Evolutionary conservation across 176 grass and related monocot genomes (phyloP).

Genomic region (Cenchrus americanus): DNA sequence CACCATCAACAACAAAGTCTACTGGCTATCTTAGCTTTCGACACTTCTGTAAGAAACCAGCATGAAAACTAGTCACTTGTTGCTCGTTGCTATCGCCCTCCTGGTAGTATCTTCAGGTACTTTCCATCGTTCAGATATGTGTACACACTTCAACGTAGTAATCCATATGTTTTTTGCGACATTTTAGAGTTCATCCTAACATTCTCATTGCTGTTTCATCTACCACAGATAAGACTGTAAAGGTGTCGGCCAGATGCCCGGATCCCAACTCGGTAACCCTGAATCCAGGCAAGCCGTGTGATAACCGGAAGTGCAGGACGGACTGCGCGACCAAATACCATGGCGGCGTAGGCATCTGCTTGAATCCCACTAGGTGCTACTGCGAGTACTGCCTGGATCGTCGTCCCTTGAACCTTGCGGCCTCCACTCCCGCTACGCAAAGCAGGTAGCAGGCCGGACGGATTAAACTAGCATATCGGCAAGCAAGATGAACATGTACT

Average conservation of each 20-base stretch:
- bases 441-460: background rate
- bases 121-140: background rate
- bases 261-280: background rate
- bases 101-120: constrained; percentile 5
- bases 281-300: constrained; percentile 7
- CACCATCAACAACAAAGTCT: background rate
- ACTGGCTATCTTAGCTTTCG: background rate
- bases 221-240: background rate
- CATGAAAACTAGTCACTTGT: background rate
- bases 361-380: background rate
- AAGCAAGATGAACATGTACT: background rate
- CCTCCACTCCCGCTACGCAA: background rate
- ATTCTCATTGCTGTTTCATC: background rate
- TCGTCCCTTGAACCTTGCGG: background rate
- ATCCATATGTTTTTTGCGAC: background rate
- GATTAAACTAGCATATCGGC: background rate
- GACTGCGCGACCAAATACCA: background rate
- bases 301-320: background rate
- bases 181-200: background rate
- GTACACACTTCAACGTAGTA: background rate
- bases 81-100: background rate
- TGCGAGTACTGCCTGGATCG: constrained; percentile 19
- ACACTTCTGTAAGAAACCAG: background rate
- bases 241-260: constrained; percentile 12
- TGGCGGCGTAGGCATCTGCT: background rate